A percentile compares a stretch with the other conserved stretches of the same genome.
phyloP scores from a whole-genome alignment of 768 basidiomycete species.

The Tubosaeta sp. region DNA sequence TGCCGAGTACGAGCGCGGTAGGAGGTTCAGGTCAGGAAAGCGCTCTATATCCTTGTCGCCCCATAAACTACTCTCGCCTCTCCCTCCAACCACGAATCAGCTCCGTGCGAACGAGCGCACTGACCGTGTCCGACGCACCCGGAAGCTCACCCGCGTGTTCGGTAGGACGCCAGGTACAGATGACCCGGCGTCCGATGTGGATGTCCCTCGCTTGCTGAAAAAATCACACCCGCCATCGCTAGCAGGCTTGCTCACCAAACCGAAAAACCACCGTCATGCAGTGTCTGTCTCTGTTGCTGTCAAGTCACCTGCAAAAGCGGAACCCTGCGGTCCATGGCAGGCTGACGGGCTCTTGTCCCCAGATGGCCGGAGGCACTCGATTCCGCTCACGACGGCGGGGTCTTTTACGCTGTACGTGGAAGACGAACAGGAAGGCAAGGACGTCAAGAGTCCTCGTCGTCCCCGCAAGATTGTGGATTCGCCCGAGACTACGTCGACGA shows the following conservation, averaged over 20 bases:
- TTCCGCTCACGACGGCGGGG: constrained; percentile 44
- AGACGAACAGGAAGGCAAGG: constrained; percentile 2
- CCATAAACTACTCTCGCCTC: constrained; percentile 12
- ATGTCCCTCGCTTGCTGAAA: constrained; percentile 24
- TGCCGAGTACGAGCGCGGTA: constrained; percentile 41
- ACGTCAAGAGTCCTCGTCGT: constrained; percentile 2
- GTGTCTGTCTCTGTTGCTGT: constrained; percentile 28
- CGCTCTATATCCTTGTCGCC: constrained; percentile 31
- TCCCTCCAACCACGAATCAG: constrained; percentile 66
- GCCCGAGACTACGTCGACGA: constrained; percentile 27
- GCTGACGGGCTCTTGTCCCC: constrained; percentile 29
- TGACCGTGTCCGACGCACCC: constrained; percentile 65
- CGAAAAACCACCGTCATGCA: constrained; percentile 28
- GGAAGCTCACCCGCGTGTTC: constrained; percentile 79
- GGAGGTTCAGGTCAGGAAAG: constrained; percentile 18
- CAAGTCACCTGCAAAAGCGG: constrained; percentile 19
- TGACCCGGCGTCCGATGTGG: constrained; percentile 18
- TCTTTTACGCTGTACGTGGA: constrained; percentile 33
- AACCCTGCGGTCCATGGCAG: constrained; percentile 32
- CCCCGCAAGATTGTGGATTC: constrained; percentile 11
- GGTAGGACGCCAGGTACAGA: constrained; percentile 59
- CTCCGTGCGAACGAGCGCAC: constrained; percentile 63
- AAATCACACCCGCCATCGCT: constrained; percentile 24
- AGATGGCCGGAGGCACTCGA: constrained; percentile 48
- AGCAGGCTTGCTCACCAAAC: constrained; percentile 28